These are phyloP conservation scores for Termitomyces sp. DNA, from an alignment of 768 basidiomycete genomes.

Conservation along the genomic window DNA sequence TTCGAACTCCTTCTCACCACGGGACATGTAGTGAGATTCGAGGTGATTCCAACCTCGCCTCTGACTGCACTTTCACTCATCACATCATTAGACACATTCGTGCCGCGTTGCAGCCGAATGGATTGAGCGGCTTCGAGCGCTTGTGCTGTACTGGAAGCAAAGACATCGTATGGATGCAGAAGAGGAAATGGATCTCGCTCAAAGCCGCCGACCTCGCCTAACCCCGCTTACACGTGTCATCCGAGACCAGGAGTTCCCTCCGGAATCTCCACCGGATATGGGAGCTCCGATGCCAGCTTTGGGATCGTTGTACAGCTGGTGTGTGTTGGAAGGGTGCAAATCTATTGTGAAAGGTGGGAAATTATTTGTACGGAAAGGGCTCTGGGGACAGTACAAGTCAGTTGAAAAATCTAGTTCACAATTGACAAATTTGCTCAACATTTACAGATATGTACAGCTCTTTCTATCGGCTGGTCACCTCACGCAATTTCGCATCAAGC, in stretches of 20 bases:
- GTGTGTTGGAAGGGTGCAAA: conserved; percentile 75
- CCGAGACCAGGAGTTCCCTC: conserved; percentile 37
- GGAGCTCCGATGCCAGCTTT: conserved; percentile 56
- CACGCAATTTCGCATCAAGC: conserved; percentile 65
- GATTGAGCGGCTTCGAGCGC: conserved; percentile 70
- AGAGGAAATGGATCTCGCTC: conserved; percentile 78
- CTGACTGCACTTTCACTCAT: background rate
- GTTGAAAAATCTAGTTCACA: conserved; percentile 21
- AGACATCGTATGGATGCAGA: conserved; percentile 72
- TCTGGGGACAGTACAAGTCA: conserved; percentile 77
- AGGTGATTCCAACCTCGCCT: conserved; percentile 46
- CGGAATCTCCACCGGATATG: conserved; percentile 50
- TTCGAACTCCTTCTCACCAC: conserved; percentile 76
- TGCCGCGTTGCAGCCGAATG: conserved; percentile 73
- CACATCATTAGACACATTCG: conserved; percentile 52
- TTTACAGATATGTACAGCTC: conserved; percentile 59
- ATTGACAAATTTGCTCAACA: background rate
- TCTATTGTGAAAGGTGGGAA: conserved; percentile 72
- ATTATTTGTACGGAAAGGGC: conserved; percentile 66
- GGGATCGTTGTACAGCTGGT: conserved; percentile 80
- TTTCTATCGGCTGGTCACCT: conserved; percentile 76
- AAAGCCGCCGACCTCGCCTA: conserved; percentile 52
- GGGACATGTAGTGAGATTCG: conserved; percentile 70
- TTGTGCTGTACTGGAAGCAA: conserved; percentile 77
- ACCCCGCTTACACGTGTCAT: conserved; percentile 52